phyloP scores from a whole-genome alignment of 2,329 filamentous ascomycete species.

The Teratosphaeriaceae sp. region DNA sequence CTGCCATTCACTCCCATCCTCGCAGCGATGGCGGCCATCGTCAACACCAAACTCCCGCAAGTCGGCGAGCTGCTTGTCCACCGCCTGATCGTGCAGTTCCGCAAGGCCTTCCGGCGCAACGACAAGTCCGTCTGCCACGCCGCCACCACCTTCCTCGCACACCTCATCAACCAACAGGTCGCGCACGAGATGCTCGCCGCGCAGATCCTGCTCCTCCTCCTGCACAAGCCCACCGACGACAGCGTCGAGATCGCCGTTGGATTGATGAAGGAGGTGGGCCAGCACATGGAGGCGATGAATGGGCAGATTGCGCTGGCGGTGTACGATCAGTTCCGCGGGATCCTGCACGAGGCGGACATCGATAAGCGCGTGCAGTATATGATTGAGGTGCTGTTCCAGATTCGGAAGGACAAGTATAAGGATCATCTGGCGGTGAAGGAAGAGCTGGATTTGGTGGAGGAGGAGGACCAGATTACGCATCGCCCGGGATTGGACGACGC shows the following conservation, averaged over 20 bases:
- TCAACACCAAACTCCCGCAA: slow-evolving; percentile 94
- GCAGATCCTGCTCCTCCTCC: slow-evolving; percentile 82
- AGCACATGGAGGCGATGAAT: slow-evolving; percentile 94
- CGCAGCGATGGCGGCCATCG: slow-evolving; percentile 89
- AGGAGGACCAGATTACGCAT: slow-evolving; percentile 97
- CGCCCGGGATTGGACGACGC: slow-evolving; percentile 74
- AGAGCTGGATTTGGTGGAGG: slow-evolving; percentile 90
- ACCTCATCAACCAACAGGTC: slow-evolving; percentile 93
- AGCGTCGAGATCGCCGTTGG: slow-evolving; percentile 96
- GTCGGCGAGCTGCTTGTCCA: slow-evolving; percentile 87
- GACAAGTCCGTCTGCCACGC: slow-evolving; percentile 94
- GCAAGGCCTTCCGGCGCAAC: slow-evolving; percentile 91
- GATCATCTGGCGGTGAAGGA: slow-evolving; percentile 87
- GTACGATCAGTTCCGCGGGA: slow-evolving; percentile 92
- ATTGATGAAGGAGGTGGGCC: slow-evolving; percentile 84
- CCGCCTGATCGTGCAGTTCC: slow-evolving; percentile 82
- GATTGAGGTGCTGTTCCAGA: slow-evolving; percentile 96
- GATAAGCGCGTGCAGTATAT: slow-evolving; percentile 99
- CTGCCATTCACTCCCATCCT: slow-evolving; percentile 96
- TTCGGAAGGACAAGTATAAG: slow-evolving; percentile 94
- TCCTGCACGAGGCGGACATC: slow-evolving; percentile 93
- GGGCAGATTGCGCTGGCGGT: slow-evolving; percentile 78
- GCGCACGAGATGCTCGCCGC: slow-evolving; percentile 89
- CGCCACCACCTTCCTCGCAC: slow-evolving; percentile 89
- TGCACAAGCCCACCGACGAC: slow-evolving; percentile 95